A percentile compares a stretch with the other conserved stretches of the same genome.
Evolutionary conservation across 1,139 yeast genomes (phyloP).

Genomic region (Geotrichum restrictum): DNA sequence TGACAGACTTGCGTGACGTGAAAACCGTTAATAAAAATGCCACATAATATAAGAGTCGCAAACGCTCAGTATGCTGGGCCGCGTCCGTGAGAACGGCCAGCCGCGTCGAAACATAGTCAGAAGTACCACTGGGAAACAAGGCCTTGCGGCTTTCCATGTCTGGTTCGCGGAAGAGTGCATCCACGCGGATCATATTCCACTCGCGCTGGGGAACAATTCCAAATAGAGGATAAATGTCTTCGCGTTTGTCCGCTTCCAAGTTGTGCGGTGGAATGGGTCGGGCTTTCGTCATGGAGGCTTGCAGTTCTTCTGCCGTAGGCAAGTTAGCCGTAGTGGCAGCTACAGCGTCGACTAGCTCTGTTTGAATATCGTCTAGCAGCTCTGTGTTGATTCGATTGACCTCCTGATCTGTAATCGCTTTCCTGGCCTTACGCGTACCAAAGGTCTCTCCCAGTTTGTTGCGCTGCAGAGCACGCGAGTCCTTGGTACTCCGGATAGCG

Average conservation of each 20-base stretch:
- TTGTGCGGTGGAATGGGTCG: slow-evolving; percentile 83
- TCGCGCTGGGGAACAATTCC: slow-evolving; percentile 68
- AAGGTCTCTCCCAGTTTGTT: slow-evolving; percentile 89
- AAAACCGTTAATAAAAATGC: slow-evolving; percentile 78
- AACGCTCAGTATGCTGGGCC: slow-evolving; percentile 47
- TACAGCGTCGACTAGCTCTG: slow-evolving; percentile 79
- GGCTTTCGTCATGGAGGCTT: slow-evolving; percentile 52
- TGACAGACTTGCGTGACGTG: slow-evolving; percentile 60
- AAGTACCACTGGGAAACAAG: slow-evolving; percentile 52
- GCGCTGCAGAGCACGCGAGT: slow-evolving; percentile 54
- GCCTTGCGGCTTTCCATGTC: slow-evolving; percentile 51
- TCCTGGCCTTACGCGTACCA: slow-evolving; percentile 95
- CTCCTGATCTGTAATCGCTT: slow-evolving; percentile 76
- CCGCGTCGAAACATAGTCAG: slow-evolving; percentile 52
- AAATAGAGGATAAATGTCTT: slow-evolving; percentile 72
- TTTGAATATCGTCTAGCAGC: slow-evolving; percentile 65
- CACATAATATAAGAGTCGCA: slow-evolving; percentile 72
- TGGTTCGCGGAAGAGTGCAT: slow-evolving; percentile 49
- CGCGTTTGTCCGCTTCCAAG: slow-evolving; percentile 71
- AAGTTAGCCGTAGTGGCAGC: slow-evolving; percentile 63
- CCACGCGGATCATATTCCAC: slow-evolving; percentile 60
- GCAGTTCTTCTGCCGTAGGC: slow-evolving; percentile 63
- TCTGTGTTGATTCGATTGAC: slow-evolving; percentile 84
- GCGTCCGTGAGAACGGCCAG: slow-evolving; percentile 40
- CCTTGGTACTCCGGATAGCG: slow-evolving; percentile 43